Evolutionary conservation across 2,329 filamentous ascomycete genomes (phyloP).

Genomic region (Sporothrix pseudoabietina): DNA sequence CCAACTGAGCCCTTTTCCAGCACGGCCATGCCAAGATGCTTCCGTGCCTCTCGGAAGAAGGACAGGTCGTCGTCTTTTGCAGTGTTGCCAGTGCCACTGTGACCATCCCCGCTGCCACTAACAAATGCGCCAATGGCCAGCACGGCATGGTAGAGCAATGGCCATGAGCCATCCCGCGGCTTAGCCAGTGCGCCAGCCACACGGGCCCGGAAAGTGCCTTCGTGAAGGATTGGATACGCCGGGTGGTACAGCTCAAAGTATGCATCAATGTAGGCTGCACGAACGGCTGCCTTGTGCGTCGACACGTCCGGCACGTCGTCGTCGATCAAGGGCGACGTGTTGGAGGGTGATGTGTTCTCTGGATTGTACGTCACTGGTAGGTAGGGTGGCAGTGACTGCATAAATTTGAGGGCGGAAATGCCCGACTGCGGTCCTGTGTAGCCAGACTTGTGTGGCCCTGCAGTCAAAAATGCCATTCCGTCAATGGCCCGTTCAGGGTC

Average conservation of each 20-base stretch:
- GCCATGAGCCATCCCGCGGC: slow-evolving; percentile 22
- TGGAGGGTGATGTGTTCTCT: not conserved
- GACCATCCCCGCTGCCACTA: not conserved
- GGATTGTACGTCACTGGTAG: slow-evolving; percentile 1
- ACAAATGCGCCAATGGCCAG: slow-evolving; percentile 26
- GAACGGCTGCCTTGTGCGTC: not conserved
- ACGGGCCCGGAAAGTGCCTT: slow-evolving; percentile 24
- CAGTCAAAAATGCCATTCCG: slow-evolving; percentile 23
- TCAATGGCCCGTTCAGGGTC: slow-evolving; percentile 20
- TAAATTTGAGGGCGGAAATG: slow-evolving; percentile 21
- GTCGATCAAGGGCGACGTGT: not conserved
- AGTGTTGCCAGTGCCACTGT: not conserved
- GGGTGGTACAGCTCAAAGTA: slow-evolving; percentile 28
- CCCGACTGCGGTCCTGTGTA: slow-evolving; percentile 26
- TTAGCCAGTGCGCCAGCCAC: slow-evolving; percentile 20
- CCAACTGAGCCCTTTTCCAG: slow-evolving; percentile 25
- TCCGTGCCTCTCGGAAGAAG: slow-evolving; percentile 22
- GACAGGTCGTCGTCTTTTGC: not conserved
- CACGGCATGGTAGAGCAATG: slow-evolving; percentile 16
- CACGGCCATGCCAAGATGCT: slow-evolving; percentile 20
- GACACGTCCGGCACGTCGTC: not conserved
- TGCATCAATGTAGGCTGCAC: slow-evolving; percentile 17
- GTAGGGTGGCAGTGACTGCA: slow-evolving; percentile 24
- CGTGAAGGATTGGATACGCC: slow-evolving; percentile 27
- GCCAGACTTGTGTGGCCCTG: slow-evolving; percentile 10